Conservation (phyloP, 441 rosid species). For the Flueggea neowawraea region DNA sequence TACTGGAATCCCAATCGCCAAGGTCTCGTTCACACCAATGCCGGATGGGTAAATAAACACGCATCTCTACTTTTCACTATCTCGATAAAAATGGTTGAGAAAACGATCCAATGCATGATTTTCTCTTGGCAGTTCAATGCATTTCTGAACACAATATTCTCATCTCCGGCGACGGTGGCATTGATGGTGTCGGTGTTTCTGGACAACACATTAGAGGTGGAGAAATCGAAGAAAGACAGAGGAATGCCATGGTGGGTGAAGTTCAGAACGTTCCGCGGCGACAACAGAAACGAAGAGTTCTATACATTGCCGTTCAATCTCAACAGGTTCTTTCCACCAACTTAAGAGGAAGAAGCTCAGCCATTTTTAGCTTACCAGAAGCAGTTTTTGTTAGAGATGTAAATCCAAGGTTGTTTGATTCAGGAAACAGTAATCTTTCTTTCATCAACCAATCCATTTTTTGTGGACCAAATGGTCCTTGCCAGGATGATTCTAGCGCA, state of each 20-base stretch:
- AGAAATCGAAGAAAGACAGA: slow-evolving; percentile 76
- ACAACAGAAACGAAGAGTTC: slow-evolving; percentile 88
- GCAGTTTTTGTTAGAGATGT: too few relatives aligned
- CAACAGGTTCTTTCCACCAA: slow-evolving; percentile 97
- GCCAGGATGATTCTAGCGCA: too few relatives aligned
- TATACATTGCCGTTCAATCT: slow-evolving; percentile 95
- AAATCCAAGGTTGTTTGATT: too few relatives aligned
- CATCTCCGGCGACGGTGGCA: slow-evolving; percentile 85
- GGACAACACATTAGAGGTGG: slow-evolving; percentile 88
- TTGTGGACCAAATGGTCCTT: too few relatives aligned
- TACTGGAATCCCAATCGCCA: slow-evolving; percentile 61
- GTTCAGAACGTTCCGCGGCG: slow-evolving; percentile 93
- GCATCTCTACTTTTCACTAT: neutral
- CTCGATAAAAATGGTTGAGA: too few relatives aligned
- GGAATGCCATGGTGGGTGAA: slow-evolving; percentile 99
- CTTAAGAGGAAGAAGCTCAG: slow-evolving; percentile 12
- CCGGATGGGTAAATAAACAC: slow-evolving; percentile 65
- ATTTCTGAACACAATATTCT: slow-evolving; percentile 86
- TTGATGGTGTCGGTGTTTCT: slow-evolving; percentile 72
- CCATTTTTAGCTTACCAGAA: too few relatives aligned
- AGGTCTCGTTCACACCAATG: slow-evolving; percentile 86
- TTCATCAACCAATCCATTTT: too few relatives aligned
- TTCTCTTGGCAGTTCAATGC: slow-evolving; percentile 71
- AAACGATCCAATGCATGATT: neutral
- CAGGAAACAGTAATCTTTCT: too few relatives aligned